Evolutionary conservation across 2,329 filamentous ascomycete species (phyloP).

Genomic region (Alternaria viburni): DNA sequence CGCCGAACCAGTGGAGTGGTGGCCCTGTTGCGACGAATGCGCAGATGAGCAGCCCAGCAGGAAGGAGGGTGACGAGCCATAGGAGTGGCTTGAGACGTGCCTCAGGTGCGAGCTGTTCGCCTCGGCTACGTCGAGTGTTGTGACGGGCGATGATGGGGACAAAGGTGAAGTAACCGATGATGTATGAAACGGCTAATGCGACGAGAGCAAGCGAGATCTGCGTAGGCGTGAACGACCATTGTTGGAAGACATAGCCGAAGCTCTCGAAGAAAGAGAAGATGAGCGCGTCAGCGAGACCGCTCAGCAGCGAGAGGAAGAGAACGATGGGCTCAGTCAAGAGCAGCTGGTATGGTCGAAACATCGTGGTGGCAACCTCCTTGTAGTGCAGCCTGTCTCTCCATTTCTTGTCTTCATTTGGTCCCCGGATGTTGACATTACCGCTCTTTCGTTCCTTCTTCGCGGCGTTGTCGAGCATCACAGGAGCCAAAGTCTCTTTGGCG

Average conservation of each 20-base stretch:
- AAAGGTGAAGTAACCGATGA: slow-evolving; percentile 66
- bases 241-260: slow-evolving; percentile 68
- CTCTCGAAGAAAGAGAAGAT: slow-evolving; percentile 80
- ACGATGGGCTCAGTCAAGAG: slow-evolving; percentile 78
- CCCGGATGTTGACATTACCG: neutral
- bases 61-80: slow-evolving; percentile 64
- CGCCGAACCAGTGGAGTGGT: slow-evolving; percentile 68
- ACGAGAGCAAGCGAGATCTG: slow-evolving; percentile 62
- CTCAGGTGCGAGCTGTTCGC: slow-evolving; percentile 63
- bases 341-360: slow-evolving; percentile 73
- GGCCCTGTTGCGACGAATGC: slow-evolving; percentile 65
- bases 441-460: neutral
- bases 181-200: slow-evolving; percentile 56
- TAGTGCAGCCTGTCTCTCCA: neutral
- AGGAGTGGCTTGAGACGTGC: slow-evolving; percentile 69
- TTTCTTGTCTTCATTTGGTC: neutral
- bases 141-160: slow-evolving; percentile 57
- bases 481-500: slow-evolving; percentile 78
- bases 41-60: slow-evolving; percentile 72
- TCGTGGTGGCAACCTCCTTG: slow-evolving; percentile 46
- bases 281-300: slow-evolving; percentile 74
- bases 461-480: slow-evolving; percentile 71
- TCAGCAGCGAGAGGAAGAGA: slow-evolving; percentile 70
- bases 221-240: slow-evolving; percentile 67
- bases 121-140: slow-evolving; percentile 53